Conservation (phyloP, 2,329 filamentous ascomycete genomes). For the Blastomyces silverae region DNA sequence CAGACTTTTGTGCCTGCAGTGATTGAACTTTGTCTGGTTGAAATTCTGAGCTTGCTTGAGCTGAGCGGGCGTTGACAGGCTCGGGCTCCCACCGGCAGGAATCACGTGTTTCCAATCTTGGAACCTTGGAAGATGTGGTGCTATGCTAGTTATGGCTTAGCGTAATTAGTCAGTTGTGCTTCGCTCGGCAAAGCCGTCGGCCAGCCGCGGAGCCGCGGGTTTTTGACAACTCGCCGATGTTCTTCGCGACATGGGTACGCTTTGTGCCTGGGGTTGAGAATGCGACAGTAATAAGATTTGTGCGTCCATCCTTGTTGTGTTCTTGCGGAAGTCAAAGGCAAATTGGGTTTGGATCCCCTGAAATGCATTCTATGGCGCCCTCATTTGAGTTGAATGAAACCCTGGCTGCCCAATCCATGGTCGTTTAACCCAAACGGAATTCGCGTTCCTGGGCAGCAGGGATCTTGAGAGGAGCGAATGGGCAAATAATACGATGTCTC, state of each 20-base stretch:
- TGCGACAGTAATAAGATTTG: not conserved
- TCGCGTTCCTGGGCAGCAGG: not conserved
- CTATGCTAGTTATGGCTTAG: too few species aligned
- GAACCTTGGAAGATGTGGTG: too few species aligned
- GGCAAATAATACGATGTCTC: constrained; percentile 1
- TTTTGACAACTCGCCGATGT: not conserved
- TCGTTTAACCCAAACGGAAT: not conserved
- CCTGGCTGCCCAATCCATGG: not conserved
- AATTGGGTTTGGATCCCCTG: not conserved
- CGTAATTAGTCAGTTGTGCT: too few species aligned
- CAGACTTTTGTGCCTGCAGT: too few species aligned
- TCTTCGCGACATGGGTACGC: not conserved
- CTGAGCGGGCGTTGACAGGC: too few species aligned
- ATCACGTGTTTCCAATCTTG: too few species aligned
- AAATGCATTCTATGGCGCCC: not conserved
- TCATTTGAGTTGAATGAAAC: not conserved
- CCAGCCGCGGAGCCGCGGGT: not conserved
- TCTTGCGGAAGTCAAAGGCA: not conserved
- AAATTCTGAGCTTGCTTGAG: too few species aligned
- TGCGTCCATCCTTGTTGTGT: not conserved
- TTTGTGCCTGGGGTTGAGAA: not conserved
- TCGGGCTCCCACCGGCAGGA: too few species aligned
- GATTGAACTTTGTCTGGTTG: too few species aligned
- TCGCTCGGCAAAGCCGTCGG: too few species aligned
- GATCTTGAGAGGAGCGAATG: not conserved